Evolutionary conservation across 192 early-diverging fungal genomes (phyloP).

Genomic region (Linnemannia exigua): DNA sequence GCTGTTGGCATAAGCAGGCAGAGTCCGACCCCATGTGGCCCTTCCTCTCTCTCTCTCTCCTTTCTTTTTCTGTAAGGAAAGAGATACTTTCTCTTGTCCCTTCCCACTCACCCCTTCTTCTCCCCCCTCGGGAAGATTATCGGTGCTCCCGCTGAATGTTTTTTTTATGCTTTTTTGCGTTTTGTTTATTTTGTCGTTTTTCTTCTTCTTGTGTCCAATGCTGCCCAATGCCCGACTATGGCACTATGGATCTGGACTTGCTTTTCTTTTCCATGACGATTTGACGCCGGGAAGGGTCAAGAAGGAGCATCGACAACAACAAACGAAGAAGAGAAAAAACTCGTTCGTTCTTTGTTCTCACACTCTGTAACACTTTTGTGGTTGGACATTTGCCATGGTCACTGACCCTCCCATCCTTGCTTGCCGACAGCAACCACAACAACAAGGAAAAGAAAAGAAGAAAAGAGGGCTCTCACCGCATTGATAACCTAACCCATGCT

Average conservation of each 20-base stretch:
- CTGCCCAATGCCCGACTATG: not conserved
- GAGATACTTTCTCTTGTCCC: not conserved
- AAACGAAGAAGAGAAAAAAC: not conserved
- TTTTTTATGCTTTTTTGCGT: slow-evolving; percentile 1
- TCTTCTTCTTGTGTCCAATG: not conserved
- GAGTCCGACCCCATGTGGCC: slow-evolving; percentile 8
- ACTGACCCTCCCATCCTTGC: not conserved
- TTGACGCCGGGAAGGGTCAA: not conserved
- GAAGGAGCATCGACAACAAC: not conserved
- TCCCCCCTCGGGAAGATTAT: slow-evolving; percentile 3
- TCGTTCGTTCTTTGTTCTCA: not conserved
- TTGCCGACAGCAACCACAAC: not conserved
- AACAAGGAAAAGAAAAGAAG: not conserved
- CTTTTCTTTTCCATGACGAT: not conserved
- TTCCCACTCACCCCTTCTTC: not conserved
- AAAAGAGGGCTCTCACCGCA: not conserved
- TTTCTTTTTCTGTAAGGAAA: no score
- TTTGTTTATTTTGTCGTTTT: not conserved
- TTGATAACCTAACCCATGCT: slow-evolving; percentile 7
- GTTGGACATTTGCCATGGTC: not conserved
- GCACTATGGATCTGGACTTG: not conserved
- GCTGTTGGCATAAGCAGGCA: not conserved
- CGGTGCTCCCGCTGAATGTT: not conserved
- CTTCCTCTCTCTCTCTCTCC: not conserved
- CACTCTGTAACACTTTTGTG: not conserved